These are phyloP conservation scores for Verticillium longisporum DNA, from an alignment of 2,329 filamentous ascomycete genomes.

Conservation along the genomic window DNA sequence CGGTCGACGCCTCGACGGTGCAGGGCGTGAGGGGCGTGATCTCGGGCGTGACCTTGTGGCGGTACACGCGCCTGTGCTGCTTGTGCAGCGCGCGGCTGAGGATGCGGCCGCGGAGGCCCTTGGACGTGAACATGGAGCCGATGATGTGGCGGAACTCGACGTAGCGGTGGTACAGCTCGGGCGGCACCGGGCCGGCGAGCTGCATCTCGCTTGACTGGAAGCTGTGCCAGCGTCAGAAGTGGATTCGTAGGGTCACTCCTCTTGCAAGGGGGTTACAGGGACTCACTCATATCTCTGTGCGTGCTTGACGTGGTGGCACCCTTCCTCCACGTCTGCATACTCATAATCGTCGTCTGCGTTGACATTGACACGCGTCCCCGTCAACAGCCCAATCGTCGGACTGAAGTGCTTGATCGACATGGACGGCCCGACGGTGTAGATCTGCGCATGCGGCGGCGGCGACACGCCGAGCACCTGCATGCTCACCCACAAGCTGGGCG, in stretches of 20 bases:
- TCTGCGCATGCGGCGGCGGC: slow-evolving; percentile 57
- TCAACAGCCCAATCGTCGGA: slow-evolving; percentile 77
- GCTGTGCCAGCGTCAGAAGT: slow-evolving; percentile 33
- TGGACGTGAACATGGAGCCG: slow-evolving; percentile 76
- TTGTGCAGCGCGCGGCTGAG: slow-evolving; percentile 83
- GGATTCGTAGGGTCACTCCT: not conserved
- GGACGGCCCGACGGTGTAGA: slow-evolving; percentile 74
- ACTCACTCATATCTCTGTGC: slow-evolving; percentile 70
- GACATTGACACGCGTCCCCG: slow-evolving; percentile 62
- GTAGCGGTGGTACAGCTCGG: slow-evolving; percentile 79
- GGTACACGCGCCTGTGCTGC: slow-evolving; percentile 84
- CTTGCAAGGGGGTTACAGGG: too few species aligned
- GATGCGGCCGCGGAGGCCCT: slow-evolving; percentile 70
- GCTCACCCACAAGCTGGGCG: slow-evolving; percentile 64
- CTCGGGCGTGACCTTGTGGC: slow-evolving; percentile 59
- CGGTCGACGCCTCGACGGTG: slow-evolving; percentile 63
- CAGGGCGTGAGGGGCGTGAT: slow-evolving; percentile 48
- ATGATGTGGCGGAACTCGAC: slow-evolving; percentile 92
- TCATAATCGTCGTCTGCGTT: slow-evolving; percentile 42
- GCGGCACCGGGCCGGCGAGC: slow-evolving; percentile 73
- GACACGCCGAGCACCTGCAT: slow-evolving; percentile 71
- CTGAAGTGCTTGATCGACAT: slow-evolving; percentile 80
- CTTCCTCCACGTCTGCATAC: slow-evolving; percentile 14
- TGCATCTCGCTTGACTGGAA: slow-evolving; percentile 94
- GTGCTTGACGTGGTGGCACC: slow-evolving; percentile 11